Evolutionary conservation across 2,329 filamentous ascomycete species (phyloP), one percentile per base, ranked within the genome.

Genomic region (Neofusicoccum kwambonambiense): DNA sequence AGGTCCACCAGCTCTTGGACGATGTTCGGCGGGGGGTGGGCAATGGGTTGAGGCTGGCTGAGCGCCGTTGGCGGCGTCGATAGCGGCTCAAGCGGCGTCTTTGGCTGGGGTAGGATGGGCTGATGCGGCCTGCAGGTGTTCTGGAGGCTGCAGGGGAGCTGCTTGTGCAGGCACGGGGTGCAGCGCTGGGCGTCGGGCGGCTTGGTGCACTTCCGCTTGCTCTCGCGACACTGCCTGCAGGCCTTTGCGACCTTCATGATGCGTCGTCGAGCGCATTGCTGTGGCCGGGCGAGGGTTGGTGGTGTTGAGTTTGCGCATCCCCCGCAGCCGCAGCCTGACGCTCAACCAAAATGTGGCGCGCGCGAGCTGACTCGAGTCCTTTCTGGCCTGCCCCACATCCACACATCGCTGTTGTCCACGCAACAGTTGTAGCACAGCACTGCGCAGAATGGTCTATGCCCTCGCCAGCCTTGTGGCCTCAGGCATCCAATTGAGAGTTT

Each of bases 1-100:
- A 75, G 67, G 45, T 77, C 73, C 4, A 75, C 71, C 12, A 70
- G 44, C 19, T 68, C 64, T 9, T 17, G 1, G 37, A 67, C 62
- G 31, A 13, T 19, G 11, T 17, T 12, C 13, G 41, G 60, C 5
- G 60, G 6, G 7, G 62, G 64, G 41, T 7, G 7, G 15, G 15
- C 31, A 3, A 47, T 17, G 4, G 41, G 1, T 12, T 35, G 41
- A 3, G 8, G 22, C 15, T 45, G 41, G 17, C 15, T 45, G 22
- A 7, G 3, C 22, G 7, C 22, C 15, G 22, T 12, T 17, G 7
- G 19, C 4, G 27, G 27, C 27, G 22, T 22, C 22, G 22, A 22
- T 22, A 22, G 22, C 22, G 22, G 22, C 22, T 22, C 22, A 22
- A 22, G 19, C 4, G 27, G 27, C 27, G 27, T 1, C 27, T 31